These are phyloP conservation scores for Sphagnum magellanicum DNA, from an alignment of 228 moss, liverwort and hornwort species.

Conservation along the genomic window DNA sequence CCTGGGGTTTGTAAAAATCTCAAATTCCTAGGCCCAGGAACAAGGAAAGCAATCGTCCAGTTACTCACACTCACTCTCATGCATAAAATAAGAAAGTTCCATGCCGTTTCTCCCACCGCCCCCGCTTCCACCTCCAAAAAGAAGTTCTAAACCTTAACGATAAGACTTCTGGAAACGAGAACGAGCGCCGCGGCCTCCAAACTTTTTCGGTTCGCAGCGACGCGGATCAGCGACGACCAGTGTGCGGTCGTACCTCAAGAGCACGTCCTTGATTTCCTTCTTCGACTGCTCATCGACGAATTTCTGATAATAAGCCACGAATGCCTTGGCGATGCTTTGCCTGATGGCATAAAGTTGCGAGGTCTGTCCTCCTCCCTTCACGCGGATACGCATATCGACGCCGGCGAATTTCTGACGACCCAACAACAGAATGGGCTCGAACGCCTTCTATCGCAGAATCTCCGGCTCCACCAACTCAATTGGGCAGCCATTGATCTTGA, in stretches of 20 bases:
- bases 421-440: constrained; percentile 16
- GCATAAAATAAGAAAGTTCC: too few relatives aligned
- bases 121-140: too few relatives aligned
- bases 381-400: constrained; percentile 20
- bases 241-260: constrained; percentile 16
- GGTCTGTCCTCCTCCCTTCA: constrained; percentile 18
- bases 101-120: too few relatives aligned
- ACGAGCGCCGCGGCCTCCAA: constrained; percentile 19
- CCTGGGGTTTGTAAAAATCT: too few relatives aligned
- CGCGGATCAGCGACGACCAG: constrained; percentile 16
- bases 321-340: constrained; percentile 18
- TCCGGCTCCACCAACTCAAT: constrained; percentile 24
- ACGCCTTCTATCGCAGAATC: constrained; percentile 17
- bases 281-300: constrained; percentile 22
- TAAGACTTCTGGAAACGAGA: constrained; percentile 23
- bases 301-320: constrained; percentile 16
- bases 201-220: constrained; percentile 20
- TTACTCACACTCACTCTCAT: too few relatives aligned
- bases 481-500: constrained; percentile 21
- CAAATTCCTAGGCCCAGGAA: too few relatives aligned
- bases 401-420: constrained; percentile 13
- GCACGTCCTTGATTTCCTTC: constrained; percentile 16
- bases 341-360: constrained; percentile 18
- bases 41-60: too few relatives aligned
- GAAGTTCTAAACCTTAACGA: constrained; percentile 4